These are phyloP conservation scores for Rachicladosporium sp. DNA, from an alignment of 2,329 filamentous ascomycete species.

Conservation along the genomic window DNA sequence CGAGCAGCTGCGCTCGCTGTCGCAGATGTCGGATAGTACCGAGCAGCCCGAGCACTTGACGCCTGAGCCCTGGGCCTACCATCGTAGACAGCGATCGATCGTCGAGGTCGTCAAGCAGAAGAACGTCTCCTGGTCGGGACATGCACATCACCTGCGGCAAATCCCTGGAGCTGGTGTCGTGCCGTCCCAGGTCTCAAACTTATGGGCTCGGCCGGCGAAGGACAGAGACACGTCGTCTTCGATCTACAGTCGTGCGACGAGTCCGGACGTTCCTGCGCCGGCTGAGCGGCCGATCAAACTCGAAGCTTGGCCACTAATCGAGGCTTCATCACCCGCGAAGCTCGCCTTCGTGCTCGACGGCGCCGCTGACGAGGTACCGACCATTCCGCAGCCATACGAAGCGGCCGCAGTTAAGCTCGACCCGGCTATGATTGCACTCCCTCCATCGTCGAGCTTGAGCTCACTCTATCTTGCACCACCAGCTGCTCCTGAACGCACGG, in stretches of 20 bases:
- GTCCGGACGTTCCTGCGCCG: constrained; percentile 12
- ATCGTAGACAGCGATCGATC: constrained; percentile 8
- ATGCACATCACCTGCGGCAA: constrained; percentile 5
- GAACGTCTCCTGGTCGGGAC: constrained; percentile 12
- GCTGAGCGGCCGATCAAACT: constrained; percentile 3
- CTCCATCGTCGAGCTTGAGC: too few relatives aligned
- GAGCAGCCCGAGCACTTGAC: constrained; percentile 5
- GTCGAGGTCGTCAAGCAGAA: constrained; percentile 9
- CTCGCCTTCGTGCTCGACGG: too few relatives aligned
- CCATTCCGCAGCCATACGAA: too few relatives aligned
- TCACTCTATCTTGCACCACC: not conserved
- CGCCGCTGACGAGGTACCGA: too few relatives aligned
- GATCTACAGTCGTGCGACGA: constrained; percentile 27
- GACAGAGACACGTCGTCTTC: constrained; percentile 22
- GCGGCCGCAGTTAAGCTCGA: too few relatives aligned
- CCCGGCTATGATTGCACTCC: too few relatives aligned
- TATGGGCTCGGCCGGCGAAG: constrained; percentile 26
- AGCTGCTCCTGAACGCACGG: not conserved
- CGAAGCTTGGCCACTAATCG: too few relatives aligned
- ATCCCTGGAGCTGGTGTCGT: constrained; percentile 20
- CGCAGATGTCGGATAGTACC: constrained; percentile 22
- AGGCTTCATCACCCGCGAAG: too few relatives aligned
- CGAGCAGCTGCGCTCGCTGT: constrained; percentile 32
- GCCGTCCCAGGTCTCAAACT: constrained; percentile 23
- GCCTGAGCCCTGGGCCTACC: constrained; percentile 10